These are phyloP conservation scores for Pseudogymnoascus sp. DNA, from an alignment of 2,329 filamentous ascomycete species.

Conservation along the genomic window DNA sequence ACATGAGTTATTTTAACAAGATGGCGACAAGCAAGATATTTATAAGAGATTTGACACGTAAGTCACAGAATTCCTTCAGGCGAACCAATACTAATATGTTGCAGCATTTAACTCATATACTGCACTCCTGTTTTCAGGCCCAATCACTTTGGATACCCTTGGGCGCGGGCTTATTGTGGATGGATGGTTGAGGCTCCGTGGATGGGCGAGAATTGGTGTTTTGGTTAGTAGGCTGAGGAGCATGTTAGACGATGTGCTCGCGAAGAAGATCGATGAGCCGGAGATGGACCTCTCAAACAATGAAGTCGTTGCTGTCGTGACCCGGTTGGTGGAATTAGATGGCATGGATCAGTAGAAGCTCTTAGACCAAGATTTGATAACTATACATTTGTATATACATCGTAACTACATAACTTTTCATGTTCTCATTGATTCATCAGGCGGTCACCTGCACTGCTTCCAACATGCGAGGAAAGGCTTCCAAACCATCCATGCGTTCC, in stretches of 20 bases:
- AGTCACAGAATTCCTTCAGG: constrained; percentile 31
- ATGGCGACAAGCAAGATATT: constrained; percentile 91
- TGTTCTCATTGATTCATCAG: not conserved
- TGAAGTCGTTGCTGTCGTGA: constrained; percentile 70
- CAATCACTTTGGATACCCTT: constrained; percentile 77
- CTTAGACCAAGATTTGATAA: not conserved
- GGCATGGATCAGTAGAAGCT: constrained; percentile 56
- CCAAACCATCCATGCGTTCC: not conserved
- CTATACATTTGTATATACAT: constrained; percentile 5
- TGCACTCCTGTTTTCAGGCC: constrained; percentile 78
- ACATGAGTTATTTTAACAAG: constrained; percentile 84
- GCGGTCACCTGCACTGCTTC: not conserved
- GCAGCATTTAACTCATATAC: constrained; percentile 81
- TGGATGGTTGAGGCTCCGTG: constrained; percentile 77
- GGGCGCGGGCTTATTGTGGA: constrained; percentile 84
- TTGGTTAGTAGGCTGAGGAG: constrained; percentile 73
- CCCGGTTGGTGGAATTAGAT: constrained; percentile 79
- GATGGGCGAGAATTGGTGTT: constrained; percentile 93
- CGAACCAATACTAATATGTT: constrained; percentile 9
- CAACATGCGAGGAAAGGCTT: not conserved
- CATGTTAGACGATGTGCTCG: constrained; percentile 81
- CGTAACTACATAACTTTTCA: not conserved
- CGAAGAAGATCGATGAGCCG: constrained; percentile 71
- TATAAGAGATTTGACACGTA: constrained; percentile 81
- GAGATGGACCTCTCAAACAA: constrained; percentile 48